A percentile compares a stretch with the other conserved stretches of the same genome.
phyloP scores from a whole-genome alignment of 2,329 filamentous ascomycete species.

The Aspergillus vadensis region DNA sequence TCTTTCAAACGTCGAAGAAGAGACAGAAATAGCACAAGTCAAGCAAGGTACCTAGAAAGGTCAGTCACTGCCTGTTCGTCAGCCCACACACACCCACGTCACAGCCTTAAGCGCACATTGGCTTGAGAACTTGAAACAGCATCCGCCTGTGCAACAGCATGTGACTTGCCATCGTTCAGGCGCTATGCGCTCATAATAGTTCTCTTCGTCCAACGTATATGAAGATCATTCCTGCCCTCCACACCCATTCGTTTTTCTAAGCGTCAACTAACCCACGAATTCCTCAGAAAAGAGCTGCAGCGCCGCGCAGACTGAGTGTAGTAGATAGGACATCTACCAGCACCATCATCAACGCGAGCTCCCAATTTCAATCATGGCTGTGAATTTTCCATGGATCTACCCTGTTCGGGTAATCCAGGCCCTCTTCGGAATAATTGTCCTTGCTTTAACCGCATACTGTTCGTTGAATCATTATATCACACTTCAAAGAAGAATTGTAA shows the following conservation, averaged over 20 bases:
- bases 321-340: background rate
- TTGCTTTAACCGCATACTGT: slow-evolving; percentile 76
- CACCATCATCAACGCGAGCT: background rate
- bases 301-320: background rate
- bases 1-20: background rate
- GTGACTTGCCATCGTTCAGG: background rate
- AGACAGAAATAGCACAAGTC: background rate
- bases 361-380: slow-evolving; percentile 11
- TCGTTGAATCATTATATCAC: slow-evolving; percentile 30
- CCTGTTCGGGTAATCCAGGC: slow-evolving; percentile 68
- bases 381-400: slow-evolving; percentile 29
- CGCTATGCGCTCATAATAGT: background rate
- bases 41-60: background rate
- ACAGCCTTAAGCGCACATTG: background rate
- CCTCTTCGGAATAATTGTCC: slow-evolving; percentile 70
- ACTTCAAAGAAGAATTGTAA: background rate
- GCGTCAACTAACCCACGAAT: background rate
- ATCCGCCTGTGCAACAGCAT: background rate
- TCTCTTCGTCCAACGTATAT: background rate
- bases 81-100: background rate
- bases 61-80: background rate
- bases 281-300: background rate
- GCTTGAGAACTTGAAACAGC: background rate
- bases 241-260: background rate
- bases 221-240: background rate